phyloP scores from a whole-genome alignment of 106 monocot species.

The Gastrodia elata region DNA sequence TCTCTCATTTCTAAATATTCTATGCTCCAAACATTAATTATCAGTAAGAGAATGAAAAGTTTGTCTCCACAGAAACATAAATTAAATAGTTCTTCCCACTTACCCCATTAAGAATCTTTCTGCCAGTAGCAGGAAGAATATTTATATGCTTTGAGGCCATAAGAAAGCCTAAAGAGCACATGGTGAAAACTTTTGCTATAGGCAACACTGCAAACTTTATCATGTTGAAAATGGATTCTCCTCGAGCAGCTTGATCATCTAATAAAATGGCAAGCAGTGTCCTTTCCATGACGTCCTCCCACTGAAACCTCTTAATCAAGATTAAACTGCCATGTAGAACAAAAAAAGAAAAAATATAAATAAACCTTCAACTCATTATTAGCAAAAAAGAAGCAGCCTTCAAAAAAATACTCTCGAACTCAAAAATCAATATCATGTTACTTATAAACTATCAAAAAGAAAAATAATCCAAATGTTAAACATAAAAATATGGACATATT shows the following conservation, averaged over 20 bases:
- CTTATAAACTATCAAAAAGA: neutral
- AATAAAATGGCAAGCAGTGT: conserved; percentile 31
- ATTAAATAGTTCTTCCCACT: conserved; percentile 7
- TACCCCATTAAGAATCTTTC: conserved; percentile 87
- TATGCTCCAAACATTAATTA: neutral
- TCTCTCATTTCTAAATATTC: neutral
- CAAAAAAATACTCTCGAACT: neutral
- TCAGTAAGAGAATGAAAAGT: neutral
- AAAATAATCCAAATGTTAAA: neutral
- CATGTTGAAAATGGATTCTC: conserved; percentile 40
- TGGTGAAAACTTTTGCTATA: conserved; percentile 72
- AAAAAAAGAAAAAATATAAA: too few relatives aligned
- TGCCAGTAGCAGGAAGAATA: conserved; percentile 64
- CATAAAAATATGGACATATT: neutral
- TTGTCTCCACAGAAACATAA: neutral
- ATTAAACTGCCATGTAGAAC: neutral
- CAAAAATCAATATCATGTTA: neutral
- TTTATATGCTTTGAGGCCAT: conserved; percentile 85
- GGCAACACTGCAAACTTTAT: conserved; percentile 74
- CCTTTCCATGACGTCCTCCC: conserved; percentile 31
- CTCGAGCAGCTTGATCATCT: conserved; percentile 26
- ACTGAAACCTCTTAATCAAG: neutral
- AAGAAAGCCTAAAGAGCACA: conserved; percentile 84
- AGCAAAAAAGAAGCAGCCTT: neutral
- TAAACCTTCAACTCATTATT: neutral